Evolutionary conservation across 441 rosid genomes (phyloP).

Genomic region (Omphalea diandra): DNA sequence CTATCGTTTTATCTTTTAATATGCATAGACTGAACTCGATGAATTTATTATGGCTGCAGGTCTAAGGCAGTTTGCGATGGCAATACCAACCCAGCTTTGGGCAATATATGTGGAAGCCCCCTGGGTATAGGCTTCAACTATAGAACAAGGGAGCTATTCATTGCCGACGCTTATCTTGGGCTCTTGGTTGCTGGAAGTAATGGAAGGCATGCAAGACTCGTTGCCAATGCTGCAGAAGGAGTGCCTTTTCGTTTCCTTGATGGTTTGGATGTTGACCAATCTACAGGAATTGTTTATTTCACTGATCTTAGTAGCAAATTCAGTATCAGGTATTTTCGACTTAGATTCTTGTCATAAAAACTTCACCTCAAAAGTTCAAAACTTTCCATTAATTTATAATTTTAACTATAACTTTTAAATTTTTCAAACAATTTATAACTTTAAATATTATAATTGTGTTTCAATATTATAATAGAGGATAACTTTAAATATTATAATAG

Average conservation of each 20-base stretch:
- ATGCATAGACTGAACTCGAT: too few species aligned
- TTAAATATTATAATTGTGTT: too few species aligned
- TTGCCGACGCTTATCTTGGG: conserved; percentile 38
- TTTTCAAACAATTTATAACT: too few species aligned
- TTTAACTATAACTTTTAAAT: too few species aligned
- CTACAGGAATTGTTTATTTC: conserved; percentile 32
- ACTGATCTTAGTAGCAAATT: conserved; percentile 32
- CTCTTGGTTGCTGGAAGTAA: conserved; percentile 28
- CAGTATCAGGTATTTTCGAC: conserved; percentile 15
- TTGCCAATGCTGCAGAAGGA: conserved; percentile 38
- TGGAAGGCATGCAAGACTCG: conserved; percentile 34
- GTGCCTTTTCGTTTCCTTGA: conserved; percentile 27
- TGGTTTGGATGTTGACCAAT: conserved; percentile 41
- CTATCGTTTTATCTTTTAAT: too few species aligned
- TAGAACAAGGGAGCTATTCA: conserved; percentile 28
- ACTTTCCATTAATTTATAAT: too few species aligned
- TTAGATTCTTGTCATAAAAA: too few species aligned
- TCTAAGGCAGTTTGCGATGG: conserved; percentile 32
- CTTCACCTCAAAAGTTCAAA: too few species aligned
- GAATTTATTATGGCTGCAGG: conserved; percentile 19
- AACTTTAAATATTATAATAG: too few species aligned
- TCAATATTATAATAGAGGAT: too few species aligned
- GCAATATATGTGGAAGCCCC: conserved; percentile 39
- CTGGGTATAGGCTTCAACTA: conserved; percentile 32
- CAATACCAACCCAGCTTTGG: neutral